Percentiles rank a stretch among this genome's conserved stretches.
Evolutionary conservation across 83 land plant species (phyloP).

Genomic region (Diphasiastrum complanatum): DNA sequence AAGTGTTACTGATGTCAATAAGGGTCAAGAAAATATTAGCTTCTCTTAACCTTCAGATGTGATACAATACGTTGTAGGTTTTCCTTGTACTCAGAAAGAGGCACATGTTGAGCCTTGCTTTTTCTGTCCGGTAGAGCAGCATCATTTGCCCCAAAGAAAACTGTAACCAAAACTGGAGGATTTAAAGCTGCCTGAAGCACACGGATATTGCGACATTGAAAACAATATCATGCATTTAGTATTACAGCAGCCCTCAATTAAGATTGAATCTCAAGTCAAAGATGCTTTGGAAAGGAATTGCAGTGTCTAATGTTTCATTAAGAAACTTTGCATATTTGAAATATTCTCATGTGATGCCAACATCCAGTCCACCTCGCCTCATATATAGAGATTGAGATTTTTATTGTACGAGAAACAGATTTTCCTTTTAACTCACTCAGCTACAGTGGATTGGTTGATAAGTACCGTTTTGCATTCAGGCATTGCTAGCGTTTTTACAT

Average conservation of each 20-base stretch:
- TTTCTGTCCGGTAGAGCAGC: slow-evolving; percentile 44
- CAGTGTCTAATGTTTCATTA: no score
- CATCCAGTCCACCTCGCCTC: no score
- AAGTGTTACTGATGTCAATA: not conserved
- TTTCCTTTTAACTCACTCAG: no score
- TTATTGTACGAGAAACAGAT: no score
- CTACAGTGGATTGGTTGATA: no score
- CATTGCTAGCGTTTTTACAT: no score
- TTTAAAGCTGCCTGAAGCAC: slow-evolving; percentile 3
- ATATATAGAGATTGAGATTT: no score
- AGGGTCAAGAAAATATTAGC: not conserved
- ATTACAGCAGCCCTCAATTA: not conserved
- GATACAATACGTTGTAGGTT: slow-evolving; percentile 44
- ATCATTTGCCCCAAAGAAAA: slow-evolving; percentile 75
- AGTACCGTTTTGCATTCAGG: no score
- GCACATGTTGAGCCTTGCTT: slow-evolving; percentile 50
- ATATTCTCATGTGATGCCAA: no score
- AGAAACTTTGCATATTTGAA: no score
- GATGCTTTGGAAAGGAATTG: no score
- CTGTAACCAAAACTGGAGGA: slow-evolving; percentile 46
- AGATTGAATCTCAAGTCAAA: no score
- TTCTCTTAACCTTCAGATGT: slow-evolving; percentile 39
- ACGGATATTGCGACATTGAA: not conserved
- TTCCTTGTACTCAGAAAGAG: slow-evolving; percentile 43
- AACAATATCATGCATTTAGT: not conserved